A percentile compares a stretch with the other conserved stretches of the same genome.
These are phyloP conservation scores for Yamadazyma endophytica DNA, from an alignment of 805 yeast species.

Conservation along the genomic window DNA sequence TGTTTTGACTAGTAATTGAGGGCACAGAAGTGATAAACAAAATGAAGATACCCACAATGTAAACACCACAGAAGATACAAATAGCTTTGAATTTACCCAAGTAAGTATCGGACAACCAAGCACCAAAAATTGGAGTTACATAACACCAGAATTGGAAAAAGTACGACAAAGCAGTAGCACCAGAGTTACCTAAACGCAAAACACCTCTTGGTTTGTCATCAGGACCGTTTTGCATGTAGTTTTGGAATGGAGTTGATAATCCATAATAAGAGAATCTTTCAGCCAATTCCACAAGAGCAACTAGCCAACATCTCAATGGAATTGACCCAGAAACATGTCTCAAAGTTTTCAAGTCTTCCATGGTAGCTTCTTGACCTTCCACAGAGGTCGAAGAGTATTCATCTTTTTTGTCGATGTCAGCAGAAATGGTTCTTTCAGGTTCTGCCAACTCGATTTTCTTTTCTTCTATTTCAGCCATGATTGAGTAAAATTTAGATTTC, in stretches of 20 bases:
- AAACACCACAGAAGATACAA: slow-evolving; percentile 53
- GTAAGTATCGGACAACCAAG: slow-evolving; percentile 68
- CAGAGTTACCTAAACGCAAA: slow-evolving; percentile 53
- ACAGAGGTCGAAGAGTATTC: too few species aligned
- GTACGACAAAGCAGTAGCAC: slow-evolving; percentile 70
- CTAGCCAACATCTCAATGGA: slow-evolving; percentile 57
- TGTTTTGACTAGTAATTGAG: slow-evolving; percentile 41
- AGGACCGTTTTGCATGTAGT: slow-evolving; percentile 66
- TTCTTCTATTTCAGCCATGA: too few species aligned
- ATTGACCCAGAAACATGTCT: slow-evolving; percentile 50
- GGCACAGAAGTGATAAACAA: slow-evolving; percentile 71
- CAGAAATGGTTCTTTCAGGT: too few species aligned
- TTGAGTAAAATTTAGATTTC: too few species aligned
- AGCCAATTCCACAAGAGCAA: slow-evolving; percentile 70
- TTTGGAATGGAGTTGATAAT: slow-evolving; percentile 69
- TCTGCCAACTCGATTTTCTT: too few species aligned
- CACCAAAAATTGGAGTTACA: slow-evolving; percentile 75
- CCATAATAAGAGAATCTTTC: slow-evolving; percentile 84
- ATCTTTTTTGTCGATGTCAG: too few species aligned
- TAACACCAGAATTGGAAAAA: slow-evolving; percentile 82
- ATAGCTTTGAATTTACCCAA: slow-evolving; percentile 73
- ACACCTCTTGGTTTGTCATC: slow-evolving; percentile 41
- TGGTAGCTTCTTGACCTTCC: slow-evolving; percentile 48
- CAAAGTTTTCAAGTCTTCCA: slow-evolving; percentile 48
- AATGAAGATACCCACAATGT: slow-evolving; percentile 58